Conservation (phyloP, 495 filamentous ascomycete species). For the Astrothelium macrocarpum region DNA sequence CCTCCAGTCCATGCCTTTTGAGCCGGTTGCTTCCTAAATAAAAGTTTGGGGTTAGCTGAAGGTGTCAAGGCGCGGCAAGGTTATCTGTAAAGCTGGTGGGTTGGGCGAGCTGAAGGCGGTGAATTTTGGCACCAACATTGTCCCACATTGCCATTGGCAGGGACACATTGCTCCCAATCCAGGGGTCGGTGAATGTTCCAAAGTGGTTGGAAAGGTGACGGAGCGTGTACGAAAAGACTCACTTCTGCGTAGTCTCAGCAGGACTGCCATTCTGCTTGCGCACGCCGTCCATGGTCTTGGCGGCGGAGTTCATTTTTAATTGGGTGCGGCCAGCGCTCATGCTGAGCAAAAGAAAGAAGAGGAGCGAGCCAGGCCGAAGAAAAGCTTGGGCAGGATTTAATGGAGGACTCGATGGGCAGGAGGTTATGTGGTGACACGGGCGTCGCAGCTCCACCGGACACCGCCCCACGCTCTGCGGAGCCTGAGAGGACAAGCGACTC, state of each 20-base stretch:
- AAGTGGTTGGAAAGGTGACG: neutral
- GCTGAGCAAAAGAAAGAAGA: neutral
- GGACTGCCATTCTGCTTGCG: slow-evolving; percentile 51
- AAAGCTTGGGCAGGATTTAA: neutral
- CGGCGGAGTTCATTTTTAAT: slow-evolving; percentile 39
- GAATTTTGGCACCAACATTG: neutral
- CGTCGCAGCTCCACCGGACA: slow-evolving; percentile 1
- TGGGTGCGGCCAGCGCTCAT: slow-evolving; percentile 32
- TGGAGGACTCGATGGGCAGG: neutral
- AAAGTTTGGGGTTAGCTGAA: neutral
- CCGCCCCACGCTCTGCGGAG: neutral
- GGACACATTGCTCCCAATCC: neutral
- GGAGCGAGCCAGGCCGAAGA: slow-evolving; percentile 5
- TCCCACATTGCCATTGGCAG: neutral
- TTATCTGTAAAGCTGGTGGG: neutral
- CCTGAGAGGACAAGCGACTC: neutral
- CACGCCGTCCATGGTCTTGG: slow-evolving; percentile 42
- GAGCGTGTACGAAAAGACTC: slow-evolving; percentile 27
- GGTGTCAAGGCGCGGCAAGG: neutral
- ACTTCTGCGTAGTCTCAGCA: slow-evolving; percentile 47
- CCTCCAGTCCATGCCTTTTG: slow-evolving; percentile 51
- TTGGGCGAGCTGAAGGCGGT: slow-evolving; percentile 1
- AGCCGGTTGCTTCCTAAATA: slow-evolving; percentile 21
- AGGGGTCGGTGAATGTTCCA: neutral
- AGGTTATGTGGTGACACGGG: neutral